Base-by-base conservation (phyloP, 106 monocot genomes). In the Ottelia alismoides region DNA sequence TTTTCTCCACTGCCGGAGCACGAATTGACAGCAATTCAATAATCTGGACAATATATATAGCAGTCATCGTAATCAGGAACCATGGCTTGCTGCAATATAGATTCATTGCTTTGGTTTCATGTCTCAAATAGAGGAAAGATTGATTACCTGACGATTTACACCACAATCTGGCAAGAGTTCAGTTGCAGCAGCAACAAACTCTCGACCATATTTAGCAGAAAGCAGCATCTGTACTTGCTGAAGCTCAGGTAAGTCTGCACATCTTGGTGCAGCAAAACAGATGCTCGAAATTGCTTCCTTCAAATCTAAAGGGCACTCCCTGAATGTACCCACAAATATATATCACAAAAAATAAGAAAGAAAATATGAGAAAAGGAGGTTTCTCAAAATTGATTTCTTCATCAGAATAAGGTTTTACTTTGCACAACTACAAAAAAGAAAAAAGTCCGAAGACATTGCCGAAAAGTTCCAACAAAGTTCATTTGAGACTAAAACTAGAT, bases 261-360 rank as follows among this genome's bases (percentile, higher is more conserved):
- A 99, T 60, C 98, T 82, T 47, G 80, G 98, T 67, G 90, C 98
- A 52, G 98, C 90, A 66, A 99, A 99, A 57, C 98, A 99, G 55
- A 99, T 70, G 65, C 77, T 99, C 11, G 98, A 99, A 57, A 99
- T 90, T 75, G 98, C 98, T 76, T 99, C 98, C 76, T 99, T 99
- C 31, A 99, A 79, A 68, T 99, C 98, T 23, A 99, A 51, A 70
- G 98, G 98, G 31, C 98, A 99, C 64, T 90, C 90, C 75, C 98
- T 99, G 70, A 31, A 64, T 7, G 6, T 43, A 43, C 6, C 16
- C 6, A 43, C 6, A 43, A 43, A 43, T 43, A 7, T 43, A 43
- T 7, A 43, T 43, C 16, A 7, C 10, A 43, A 43, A 43, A 43
- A 16, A 43, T 7, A 43, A 43, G 16, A 43, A 43, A 43, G 16